Percentiles rank a stretch among this genome's conserved stretches.
Conservation (phyloP, 2,329 filamentous ascomycete genomes). For the Aspergillus uvarum region DNA sequence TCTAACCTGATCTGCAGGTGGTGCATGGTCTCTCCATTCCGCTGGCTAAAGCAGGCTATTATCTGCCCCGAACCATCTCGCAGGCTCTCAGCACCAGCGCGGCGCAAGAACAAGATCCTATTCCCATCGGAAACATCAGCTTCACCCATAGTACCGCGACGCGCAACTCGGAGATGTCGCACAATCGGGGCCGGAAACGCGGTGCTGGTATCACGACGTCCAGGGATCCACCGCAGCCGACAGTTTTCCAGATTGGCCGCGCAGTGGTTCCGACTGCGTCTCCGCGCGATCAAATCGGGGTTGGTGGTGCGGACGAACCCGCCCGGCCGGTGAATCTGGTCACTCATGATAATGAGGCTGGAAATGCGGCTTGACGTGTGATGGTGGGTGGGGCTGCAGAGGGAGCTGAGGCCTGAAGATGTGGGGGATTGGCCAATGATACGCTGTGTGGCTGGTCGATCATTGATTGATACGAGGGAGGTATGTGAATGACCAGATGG, state of each 20-base stretch:
- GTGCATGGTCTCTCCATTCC: conserved; percentile 83
- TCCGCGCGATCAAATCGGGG: conserved; percentile 18
- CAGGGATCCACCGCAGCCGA: conserved; percentile 17
- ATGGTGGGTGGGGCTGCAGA: background rate
- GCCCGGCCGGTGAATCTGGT: conserved; percentile 35
- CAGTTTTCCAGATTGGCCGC: conserved; percentile 30
- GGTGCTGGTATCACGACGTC: conserved; percentile 6
- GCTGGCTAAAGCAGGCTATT: conserved; percentile 52
- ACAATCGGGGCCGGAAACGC: conserved; percentile 30
- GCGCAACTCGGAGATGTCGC: conserved; percentile 16
- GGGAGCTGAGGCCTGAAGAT: background rate
- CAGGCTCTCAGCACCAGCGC: conserved; percentile 45
- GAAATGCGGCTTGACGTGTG: background rate
- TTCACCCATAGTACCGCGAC: conserved; percentile 39
- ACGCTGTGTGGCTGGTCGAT: background rate
- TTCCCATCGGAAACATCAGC: conserved; percentile 27
- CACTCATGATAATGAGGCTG: conserved; percentile 1
- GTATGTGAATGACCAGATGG: background rate
- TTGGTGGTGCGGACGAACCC: conserved; percentile 31
- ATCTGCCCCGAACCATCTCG: conserved; percentile 48
- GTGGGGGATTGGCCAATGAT: background rate
- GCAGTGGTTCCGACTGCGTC: conserved; percentile 24
- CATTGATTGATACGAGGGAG: background rate
- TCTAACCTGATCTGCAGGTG: conserved; percentile 48
- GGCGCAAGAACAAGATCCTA: conserved; percentile 29